phyloP scores from a whole-genome alignment of 2,329 filamentous ascomycete genomes.

The Coleophoma crateriformis region DNA sequence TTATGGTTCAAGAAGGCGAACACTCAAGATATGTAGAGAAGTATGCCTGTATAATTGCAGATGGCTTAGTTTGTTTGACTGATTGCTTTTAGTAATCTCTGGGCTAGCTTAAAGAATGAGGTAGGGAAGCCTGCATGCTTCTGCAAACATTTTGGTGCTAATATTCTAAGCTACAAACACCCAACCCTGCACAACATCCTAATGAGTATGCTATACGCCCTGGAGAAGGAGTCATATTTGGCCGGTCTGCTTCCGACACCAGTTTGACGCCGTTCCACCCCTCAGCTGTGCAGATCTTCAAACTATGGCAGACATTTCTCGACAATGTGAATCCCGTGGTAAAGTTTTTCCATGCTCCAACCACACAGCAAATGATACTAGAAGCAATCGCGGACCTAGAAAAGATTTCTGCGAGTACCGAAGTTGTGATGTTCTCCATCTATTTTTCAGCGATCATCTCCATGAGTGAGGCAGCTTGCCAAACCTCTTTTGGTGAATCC shows the following conservation, averaged over 20 bases:
- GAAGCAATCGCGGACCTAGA: slow-evolving; percentile 50
- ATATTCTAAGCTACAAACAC: no score
- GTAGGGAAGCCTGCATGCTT: background rate
- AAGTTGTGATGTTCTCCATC: slow-evolving; percentile 62
- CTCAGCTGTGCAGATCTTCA: slow-evolving; percentile 50
- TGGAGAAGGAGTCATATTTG: slow-evolving; percentile 39
- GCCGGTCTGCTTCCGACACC: slow-evolving; percentile 10
- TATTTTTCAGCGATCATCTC: slow-evolving; percentile 54
- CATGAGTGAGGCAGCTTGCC: slow-evolving; percentile 48
- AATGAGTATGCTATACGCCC: no score
- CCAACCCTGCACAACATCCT: no score
- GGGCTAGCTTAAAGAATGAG: slow-evolving; percentile 6
- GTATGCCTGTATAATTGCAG: background rate
- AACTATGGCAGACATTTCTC: slow-evolving; percentile 64
- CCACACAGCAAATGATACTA: slow-evolving; percentile 56
- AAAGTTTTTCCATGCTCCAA: slow-evolving; percentile 62
- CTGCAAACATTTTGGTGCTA: no score
- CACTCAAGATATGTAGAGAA: slow-evolving; percentile 3
- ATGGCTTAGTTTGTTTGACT: background rate
- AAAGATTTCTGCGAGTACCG: slow-evolving; percentile 39
- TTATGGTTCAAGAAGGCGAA: background rate
- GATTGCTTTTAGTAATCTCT: slow-evolving; percentile 3
- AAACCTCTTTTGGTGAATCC: slow-evolving; percentile 43
- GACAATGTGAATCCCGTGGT: slow-evolving; percentile 63
- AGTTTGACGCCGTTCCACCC: slow-evolving; percentile 39